Conservation (phyloP, 1,284 basidiomycete species). For the Leccinum subrobustum region DNA sequence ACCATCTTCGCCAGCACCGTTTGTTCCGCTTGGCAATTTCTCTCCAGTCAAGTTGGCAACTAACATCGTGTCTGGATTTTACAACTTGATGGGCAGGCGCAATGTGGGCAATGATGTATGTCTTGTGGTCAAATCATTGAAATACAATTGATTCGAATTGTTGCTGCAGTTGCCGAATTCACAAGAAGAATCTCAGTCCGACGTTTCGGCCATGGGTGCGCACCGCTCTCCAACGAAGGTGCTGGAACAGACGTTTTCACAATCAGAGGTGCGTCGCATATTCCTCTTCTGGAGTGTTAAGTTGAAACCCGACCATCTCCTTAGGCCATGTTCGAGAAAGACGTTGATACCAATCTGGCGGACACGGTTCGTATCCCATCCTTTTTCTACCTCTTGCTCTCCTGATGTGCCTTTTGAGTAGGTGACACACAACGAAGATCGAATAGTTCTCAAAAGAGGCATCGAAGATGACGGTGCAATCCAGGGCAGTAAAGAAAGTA, state of each 20-base stretch:
- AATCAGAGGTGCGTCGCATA: not conserved
- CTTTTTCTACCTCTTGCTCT: not conserved
- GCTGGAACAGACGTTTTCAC: not conserved
- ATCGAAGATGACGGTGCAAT: not conserved
- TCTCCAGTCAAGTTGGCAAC: not conserved
- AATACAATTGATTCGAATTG: not conserved
- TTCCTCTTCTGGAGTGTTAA: not conserved
- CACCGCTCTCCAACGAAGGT: not conserved
- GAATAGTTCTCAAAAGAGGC: not conserved
- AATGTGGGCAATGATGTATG: not conserved
- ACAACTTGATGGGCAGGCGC: not conserved
- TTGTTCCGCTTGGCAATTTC: not conserved
- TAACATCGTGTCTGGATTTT: not conserved
- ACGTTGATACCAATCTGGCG: not conserved
- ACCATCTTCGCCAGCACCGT: not conserved
- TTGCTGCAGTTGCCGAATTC: not conserved
- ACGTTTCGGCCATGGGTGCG: not conserved
- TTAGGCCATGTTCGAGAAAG: not conserved
- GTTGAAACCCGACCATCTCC: not conserved
- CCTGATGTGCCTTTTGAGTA: not conserved
- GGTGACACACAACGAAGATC: not conserved
- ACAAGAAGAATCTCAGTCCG: not conserved
- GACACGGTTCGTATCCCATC: not conserved
- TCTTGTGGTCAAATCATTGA: not conserved
- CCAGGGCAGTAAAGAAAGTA: not conserved